Base-by-base conservation (phyloP, 148 eudicot genomes). In the Fagopyrum homotropicum region DNA sequence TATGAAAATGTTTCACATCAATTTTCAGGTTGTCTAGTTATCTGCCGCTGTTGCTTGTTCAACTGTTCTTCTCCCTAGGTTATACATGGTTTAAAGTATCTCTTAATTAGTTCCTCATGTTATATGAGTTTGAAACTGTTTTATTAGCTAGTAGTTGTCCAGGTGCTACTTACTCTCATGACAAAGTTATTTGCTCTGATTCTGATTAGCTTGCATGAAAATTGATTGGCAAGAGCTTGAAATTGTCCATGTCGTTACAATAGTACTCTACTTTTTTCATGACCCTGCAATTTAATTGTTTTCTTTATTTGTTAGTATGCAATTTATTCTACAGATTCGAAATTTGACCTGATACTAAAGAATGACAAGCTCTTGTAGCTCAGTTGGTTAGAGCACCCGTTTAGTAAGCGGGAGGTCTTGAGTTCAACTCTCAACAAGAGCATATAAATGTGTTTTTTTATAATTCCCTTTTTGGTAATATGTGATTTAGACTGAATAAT, bases 371-470 rank as follows among this genome's bases (percentile, higher is more conserved):
- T 66, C 71, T 40, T 40, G 71, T 66, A 66, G 71, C 71, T 66
- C 71, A 66, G 71, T 66, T 66, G 71, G 71, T 66, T 66, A 66
- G 71, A 66, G 71, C 71, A 66, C 47, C 71, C 71, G 71, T 66
- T 66, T 66, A 66, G 71, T 66, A 66, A 66, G 71, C 71, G 47
- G 71, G 71, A 66, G 71, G 71, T 66, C 71, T 66, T 66, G 71
- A 66, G 71, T 66, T 66, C 71, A n/a, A 66, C 71, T 66, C 47
- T 66, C 47, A 66, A 40, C 47, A 43, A 66, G 71, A 66, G 71
- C 71, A 66, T 4, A 0, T 19, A 6, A 7, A 30, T 9, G 15
- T 22, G 9, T 30, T 29, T 30, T 63, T 29, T 29, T 60, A 7
- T 51, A 11, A 9, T 11, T 15, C 2, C 11, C 4, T 15, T 52